Evolutionary conservation across 257 asterid genomes (phyloP), one percentile per base, ranked within the genome.

Genomic region (Salvia hispanica): DNA sequence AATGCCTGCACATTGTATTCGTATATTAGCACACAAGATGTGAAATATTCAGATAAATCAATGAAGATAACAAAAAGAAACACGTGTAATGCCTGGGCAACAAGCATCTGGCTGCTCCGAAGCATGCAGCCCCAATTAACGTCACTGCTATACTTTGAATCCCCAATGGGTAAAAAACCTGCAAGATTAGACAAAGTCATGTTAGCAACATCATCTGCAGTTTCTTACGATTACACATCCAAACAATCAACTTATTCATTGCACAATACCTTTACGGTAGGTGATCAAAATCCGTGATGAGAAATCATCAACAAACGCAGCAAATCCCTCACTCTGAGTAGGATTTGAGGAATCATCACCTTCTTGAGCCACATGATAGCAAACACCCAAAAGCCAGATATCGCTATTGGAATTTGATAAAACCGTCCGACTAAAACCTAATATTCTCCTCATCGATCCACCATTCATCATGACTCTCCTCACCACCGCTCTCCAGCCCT

Each of bases 21-120:
- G 31, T n/a, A 54, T 62, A 58, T 81, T 37, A 74, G 70, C 50
- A 72, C 11, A 15, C 43, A 52, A 15, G 21, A 52, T 28, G 13
- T 12, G 25, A 6, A 21, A 59, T 65, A 57, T 54, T 42, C 58
- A 16, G 47, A 48, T 52, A 64, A 69, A 56, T 53, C 58, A 62
- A 59, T n/a, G 60, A 70, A 66, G 18, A 59, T 11, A 66, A 13
- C 8, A 50, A 71, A 68, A 21, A 36, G 67, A 50, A 48, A 47
- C 73, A 50, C 52, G 67, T 62, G 60, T 73, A 58, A 72, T 82
- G 72, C 99, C 94, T 93, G 97, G 55, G 97, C 96, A 74, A 94
- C 91, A 80, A 94, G 99, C 99, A 94, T 94, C 84, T 94, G 99
- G 83, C 99, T 87, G 86, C 99, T 91, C 68, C 99, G 88, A 61